phyloP scores from a whole-genome alignment of 768 basidiomycete species.

The Boletus rubropictus region DNA sequence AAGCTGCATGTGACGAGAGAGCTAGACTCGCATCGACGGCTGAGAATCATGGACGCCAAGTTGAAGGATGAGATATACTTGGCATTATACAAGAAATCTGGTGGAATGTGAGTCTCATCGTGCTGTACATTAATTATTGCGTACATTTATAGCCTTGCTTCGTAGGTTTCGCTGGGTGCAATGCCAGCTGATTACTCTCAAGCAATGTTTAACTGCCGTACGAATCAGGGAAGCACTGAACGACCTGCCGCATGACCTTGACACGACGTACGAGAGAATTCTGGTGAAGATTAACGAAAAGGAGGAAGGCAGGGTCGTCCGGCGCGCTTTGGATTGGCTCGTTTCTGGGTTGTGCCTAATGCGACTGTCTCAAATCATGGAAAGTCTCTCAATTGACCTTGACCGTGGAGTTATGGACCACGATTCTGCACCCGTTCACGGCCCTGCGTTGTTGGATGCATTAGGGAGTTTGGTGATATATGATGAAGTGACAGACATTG shows the following conservation, averaged over 20 bases:
- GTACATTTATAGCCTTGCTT: neutral
- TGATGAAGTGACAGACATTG: neutral
- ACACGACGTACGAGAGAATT: constrained; percentile 1
- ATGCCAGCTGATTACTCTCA: constrained; percentile 3
- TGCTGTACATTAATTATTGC: neutral
- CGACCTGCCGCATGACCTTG: constrained; percentile 1
- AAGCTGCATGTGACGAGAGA: neutral
- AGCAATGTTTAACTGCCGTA: neutral
- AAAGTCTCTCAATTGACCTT: neutral
- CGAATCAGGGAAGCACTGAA: constrained; percentile 1
- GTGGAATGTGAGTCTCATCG: constrained; percentile 7
- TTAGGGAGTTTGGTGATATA: constrained; percentile 4
- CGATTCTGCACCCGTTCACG: neutral
- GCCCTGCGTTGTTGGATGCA: neutral
- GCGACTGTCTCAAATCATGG: neutral
- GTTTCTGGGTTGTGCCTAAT: neutral
- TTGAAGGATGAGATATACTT: constrained; percentile 6
- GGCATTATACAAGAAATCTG: neutral
- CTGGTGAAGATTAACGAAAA: neutral
- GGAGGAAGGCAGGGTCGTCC: neutral
- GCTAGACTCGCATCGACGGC: constrained; percentile 2
- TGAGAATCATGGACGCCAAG: neutral
- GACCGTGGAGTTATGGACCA: neutral
- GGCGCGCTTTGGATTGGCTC: constrained; percentile 3
- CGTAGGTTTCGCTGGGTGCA: constrained; percentile 10